phyloP scores from a whole-genome alignment of 495 filamentous ascomycete genomes.

The Penicillium soppii region DNA sequence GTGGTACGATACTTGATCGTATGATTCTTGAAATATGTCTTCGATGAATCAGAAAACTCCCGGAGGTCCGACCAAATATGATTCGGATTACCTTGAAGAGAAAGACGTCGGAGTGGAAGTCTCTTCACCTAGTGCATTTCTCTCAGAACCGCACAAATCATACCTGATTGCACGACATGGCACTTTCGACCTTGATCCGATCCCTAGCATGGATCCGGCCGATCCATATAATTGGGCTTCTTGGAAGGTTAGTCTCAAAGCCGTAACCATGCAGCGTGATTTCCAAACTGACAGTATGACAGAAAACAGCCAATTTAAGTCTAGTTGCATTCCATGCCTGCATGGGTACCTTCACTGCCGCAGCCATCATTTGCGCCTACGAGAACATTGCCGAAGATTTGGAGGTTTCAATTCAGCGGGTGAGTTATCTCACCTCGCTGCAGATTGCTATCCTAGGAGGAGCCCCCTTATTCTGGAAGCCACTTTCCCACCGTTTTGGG shows the following conservation, averaged over 20 bases:
- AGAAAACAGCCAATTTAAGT: slow-evolving; percentile 54
- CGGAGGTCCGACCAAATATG: slow-evolving; percentile 1
- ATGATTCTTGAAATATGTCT: slow-evolving; percentile 6
- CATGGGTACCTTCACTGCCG: slow-evolving; percentile 58
- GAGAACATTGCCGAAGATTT: slow-evolving; percentile 45
- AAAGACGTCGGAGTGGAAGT: slow-evolving; percentile 10
- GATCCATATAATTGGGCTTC: slow-evolving; percentile 56
- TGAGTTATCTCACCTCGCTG: slow-evolving; percentile 51
- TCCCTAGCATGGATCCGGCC: slow-evolving; percentile 47
- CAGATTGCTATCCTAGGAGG: slow-evolving; percentile 53
- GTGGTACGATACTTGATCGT: background rate
- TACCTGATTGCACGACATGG: slow-evolving; percentile 54
- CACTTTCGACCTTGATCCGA: slow-evolving; percentile 50
- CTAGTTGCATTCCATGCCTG: slow-evolving; percentile 56
- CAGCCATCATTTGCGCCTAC: slow-evolving; percentile 54
- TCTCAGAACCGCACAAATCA: slow-evolving; percentile 39
- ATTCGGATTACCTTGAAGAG: slow-evolving; percentile 27
- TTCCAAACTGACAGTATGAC: slow-evolving; percentile 2
- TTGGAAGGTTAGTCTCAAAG: slow-evolving; percentile 43
- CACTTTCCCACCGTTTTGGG: slow-evolving; percentile 53
- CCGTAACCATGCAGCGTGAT: background rate
- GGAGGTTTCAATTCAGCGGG: slow-evolving; percentile 39
- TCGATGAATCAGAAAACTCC: background rate
- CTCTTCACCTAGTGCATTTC: slow-evolving; percentile 12
- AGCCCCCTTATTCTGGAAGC: slow-evolving; percentile 55